These are phyloP conservation scores for Cutaneotrichosporon daszewskae DNA, from an alignment of 1,284 basidiomycete species.

Conservation along the genomic window DNA sequence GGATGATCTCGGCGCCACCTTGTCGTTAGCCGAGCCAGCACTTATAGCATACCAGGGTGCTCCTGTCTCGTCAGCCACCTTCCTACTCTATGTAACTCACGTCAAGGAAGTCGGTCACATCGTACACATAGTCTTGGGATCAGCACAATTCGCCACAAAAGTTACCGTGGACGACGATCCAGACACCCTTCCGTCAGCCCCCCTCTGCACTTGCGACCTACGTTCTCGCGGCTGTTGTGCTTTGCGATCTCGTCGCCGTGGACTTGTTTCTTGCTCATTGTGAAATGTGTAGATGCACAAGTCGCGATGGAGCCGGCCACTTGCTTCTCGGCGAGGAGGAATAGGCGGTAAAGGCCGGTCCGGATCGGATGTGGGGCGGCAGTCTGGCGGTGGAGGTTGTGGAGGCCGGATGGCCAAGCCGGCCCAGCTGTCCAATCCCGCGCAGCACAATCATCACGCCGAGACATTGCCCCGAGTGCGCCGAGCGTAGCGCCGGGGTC, in stretches of 20 bases:
- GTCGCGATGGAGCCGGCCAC: neutral
- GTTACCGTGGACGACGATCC: conserved; percentile 81
- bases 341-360: neutral
- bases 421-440: no score
- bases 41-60: conserved; percentile 57
- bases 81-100: conserved; percentile 49
- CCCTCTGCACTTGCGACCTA: conserved; percentile 8
- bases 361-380: neutral
- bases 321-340: neutral
- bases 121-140: conserved; percentile 59
- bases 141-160: conserved; percentile 6
- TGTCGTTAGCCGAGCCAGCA: conserved; percentile 2
- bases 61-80: conserved; percentile 44
- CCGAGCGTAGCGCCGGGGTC: no score
- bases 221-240: conserved; percentile 44
- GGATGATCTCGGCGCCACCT: conserved; percentile 60
- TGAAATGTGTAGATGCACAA: neutral
- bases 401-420: no score
- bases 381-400: no score
- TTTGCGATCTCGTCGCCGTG: conserved; percentile 44
- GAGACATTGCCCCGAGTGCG: no score
- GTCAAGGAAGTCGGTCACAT: conserved; percentile 66
- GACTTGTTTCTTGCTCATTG: conserved; percentile 15
- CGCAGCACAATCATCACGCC: no score
- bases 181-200: conserved; percentile 58